These are phyloP conservation scores for Metschnikowia lochheadii DNA, from an alignment of 805 yeast genomes.

Conservation along the genomic window DNA sequence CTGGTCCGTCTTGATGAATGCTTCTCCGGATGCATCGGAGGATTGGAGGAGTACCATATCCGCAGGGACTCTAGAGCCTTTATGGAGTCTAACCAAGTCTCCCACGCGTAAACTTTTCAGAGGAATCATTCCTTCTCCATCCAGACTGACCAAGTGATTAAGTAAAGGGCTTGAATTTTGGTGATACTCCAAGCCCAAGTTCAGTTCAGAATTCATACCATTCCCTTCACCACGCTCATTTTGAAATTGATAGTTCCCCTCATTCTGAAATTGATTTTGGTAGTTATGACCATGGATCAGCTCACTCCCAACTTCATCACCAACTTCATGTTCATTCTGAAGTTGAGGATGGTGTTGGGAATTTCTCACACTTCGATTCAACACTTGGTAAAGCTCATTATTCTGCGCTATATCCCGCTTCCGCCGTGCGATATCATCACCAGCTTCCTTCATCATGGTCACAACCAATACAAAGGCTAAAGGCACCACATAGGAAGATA, in stretches of 20 bases:
- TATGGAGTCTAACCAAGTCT: conserved; percentile 72
- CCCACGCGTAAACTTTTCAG: conserved; percentile 75
- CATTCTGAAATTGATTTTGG: too few relatives aligned
- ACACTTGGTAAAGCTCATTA: conserved; percentile 72
- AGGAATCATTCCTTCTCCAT: conserved; percentile 24
- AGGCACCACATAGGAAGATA: conserved; percentile 91
- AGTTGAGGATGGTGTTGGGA: too few relatives aligned
- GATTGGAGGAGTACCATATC: conserved; percentile 84
- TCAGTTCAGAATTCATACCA: too few relatives aligned
- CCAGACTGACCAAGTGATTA: too few relatives aligned
- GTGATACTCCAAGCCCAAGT: too few relatives aligned
- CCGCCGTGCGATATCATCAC: conserved; percentile 88
- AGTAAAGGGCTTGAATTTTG: too few relatives aligned
- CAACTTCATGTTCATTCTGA: too few relatives aligned
- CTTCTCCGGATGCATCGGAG: conserved; percentile 64
- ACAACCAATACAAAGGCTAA: conserved; percentile 87
- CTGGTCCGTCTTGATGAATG: conserved; percentile 95
- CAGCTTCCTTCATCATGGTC: conserved; percentile 93
- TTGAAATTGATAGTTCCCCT: too few relatives aligned
- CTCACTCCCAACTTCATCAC: too few relatives aligned
- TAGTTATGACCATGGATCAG: too few relatives aligned
- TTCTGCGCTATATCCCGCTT: conserved; percentile 88
- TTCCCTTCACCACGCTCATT: too few relatives aligned
- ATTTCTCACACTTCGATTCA: conserved; percentile 25
- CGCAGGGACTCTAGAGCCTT: conserved; percentile 88